These are phyloP conservation scores for Taphrina communis DNA, from an alignment of 1,139 yeast genomes.

Conservation along the genomic window DNA sequence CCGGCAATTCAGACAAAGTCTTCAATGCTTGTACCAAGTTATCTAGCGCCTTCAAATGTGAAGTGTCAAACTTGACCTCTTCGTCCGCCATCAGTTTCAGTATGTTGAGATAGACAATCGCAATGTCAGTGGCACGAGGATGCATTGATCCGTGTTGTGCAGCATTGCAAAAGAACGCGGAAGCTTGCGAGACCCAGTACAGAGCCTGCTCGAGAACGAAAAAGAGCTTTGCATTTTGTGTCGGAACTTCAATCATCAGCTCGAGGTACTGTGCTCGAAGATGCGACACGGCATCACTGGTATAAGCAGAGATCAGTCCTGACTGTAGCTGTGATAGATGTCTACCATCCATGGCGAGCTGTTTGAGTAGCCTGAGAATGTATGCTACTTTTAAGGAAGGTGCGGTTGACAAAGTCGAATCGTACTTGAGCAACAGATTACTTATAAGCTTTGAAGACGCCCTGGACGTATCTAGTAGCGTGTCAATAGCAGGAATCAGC, in stretches of 20 bases:
- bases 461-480: not conserved
- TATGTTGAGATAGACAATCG: conserved; percentile 11
- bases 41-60: not conserved
- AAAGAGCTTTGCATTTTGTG: not conserved
- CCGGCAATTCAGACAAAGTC: not conserved
- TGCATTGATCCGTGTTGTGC: not conserved
- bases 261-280: not conserved
- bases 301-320: not conserved
- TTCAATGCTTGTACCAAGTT: not conserved
- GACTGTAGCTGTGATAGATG: not conserved
- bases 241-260: not conserved
- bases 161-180: not conserved
- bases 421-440: not conserved
- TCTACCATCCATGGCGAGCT: conserved; percentile 6
- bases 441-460: not conserved
- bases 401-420: not conserved
- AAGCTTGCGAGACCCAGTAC: not conserved
- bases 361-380: conserved; percentile 5
- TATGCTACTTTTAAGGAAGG: not conserved
- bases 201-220: not conserved
- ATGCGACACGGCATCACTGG: not conserved
- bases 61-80: not conserved
- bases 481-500: not conserved
- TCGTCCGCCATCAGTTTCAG: conserved; percentile 5
- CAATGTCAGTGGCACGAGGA: not conserved